phyloP scores from a whole-genome alignment of 2,329 filamentous ascomycete species.

The Cordyceps tenuipes region DNA sequence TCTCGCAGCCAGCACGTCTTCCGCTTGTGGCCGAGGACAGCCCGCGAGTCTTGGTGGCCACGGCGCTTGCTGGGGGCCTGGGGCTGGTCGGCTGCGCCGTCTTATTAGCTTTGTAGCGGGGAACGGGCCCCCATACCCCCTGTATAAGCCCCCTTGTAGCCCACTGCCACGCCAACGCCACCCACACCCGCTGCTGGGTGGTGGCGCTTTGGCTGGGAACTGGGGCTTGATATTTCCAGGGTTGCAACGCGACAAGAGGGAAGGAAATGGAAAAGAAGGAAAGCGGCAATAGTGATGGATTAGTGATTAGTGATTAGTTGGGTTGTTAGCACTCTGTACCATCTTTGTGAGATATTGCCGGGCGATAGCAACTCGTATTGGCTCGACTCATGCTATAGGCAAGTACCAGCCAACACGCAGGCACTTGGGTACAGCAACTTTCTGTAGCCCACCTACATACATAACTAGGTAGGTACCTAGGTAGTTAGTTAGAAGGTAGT shows the following conservation, averaged over 20 bases:
- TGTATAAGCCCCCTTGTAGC: background rate
- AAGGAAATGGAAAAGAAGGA: background rate
- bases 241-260: background rate
- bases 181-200: background rate
- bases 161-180: background rate
- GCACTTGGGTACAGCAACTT: no score
- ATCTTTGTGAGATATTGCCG: background rate
- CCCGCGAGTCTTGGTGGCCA: background rate
- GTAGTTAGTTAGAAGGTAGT: no score
- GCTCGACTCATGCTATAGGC: no score
- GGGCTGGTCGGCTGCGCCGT: background rate
- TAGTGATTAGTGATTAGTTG: no score
- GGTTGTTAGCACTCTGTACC: background rate
- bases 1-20: background rate
- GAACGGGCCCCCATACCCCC: background rate
- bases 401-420: no score
- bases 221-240: background rate
- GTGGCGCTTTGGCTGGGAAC: background rate
- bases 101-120: background rate
- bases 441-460: no score
- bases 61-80: slow-evolving; percentile 1
- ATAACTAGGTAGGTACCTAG: no score
- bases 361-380: no score
- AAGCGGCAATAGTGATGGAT: background rate
- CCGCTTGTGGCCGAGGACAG: background rate